Evolutionary conservation across 192 early-diverging fungal genomes (phyloP).

Genomic region (Linnemannia schmuckeri): DNA sequence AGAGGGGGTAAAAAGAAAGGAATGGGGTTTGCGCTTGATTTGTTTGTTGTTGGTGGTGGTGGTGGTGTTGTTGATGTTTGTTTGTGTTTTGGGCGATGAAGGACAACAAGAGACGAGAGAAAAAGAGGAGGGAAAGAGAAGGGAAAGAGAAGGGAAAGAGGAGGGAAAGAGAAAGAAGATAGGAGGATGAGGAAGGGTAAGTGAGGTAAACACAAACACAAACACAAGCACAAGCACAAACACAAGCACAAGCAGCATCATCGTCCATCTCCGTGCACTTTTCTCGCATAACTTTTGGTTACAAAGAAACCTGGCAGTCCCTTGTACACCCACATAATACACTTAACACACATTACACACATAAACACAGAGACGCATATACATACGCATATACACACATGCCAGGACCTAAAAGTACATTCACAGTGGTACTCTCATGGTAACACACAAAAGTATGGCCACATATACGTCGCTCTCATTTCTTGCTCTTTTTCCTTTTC

Average conservation of each 20-base stretch:
- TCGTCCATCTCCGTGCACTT: neutral
- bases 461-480: neutral
- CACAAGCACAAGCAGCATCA: neutral
- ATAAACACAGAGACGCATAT: neutral
- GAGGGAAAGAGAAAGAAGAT: too few relatives aligned
- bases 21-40: too few relatives aligned
- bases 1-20: too few relatives aligned
- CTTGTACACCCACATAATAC: neutral
- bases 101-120: neutral
- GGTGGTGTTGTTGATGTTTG: too few relatives aligned
- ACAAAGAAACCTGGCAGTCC: too few relatives aligned
- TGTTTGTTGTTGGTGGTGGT: too few relatives aligned
- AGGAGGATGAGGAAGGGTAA: neutral
- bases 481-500: neutral
- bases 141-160: neutral
- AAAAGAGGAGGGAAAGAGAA: neutral
- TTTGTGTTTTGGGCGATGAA: neutral
- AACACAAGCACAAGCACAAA: too few relatives aligned
- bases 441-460: too few relatives aligned
- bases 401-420: too few relatives aligned
- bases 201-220: too few relatives aligned
- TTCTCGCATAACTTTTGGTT: neutral
- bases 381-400: neutral
- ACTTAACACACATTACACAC: neutral
- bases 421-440: too few relatives aligned